Evolutionary conservation across 768 basidiomycete genomes (phyloP).

Genomic region (Rhodotorula sphaerocarpa): DNA sequence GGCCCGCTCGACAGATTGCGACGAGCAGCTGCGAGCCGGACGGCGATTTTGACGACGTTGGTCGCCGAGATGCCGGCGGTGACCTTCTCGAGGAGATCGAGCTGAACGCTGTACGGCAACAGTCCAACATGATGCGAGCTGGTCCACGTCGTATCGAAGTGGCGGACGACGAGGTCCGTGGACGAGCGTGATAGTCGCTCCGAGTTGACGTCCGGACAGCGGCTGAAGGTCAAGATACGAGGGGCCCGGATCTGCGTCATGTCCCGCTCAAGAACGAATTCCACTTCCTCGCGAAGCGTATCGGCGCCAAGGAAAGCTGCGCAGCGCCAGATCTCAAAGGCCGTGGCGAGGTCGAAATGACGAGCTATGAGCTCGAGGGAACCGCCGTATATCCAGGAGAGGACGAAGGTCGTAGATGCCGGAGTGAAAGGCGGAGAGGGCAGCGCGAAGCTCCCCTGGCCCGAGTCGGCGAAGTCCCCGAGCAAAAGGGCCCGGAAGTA

Average conservation of each 20-base stretch:
- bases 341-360: slow-evolving; percentile 83
- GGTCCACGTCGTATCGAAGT: slow-evolving; percentile 79
- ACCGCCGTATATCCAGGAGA: slow-evolving; percentile 91
- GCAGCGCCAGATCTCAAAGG: slow-evolving; percentile 77
- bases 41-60: slow-evolving; percentile 63
- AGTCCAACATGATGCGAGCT: slow-evolving; percentile 65
- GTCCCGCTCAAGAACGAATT: slow-evolving; percentile 73
- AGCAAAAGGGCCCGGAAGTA: slow-evolving; percentile 81
- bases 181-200: slow-evolving; percentile 61
- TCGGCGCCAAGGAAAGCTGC: slow-evolving; percentile 69
- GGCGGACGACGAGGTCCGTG: slow-evolving; percentile 64
- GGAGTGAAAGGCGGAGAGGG: slow-evolving; percentile 92
- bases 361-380: slow-evolving; percentile 87
- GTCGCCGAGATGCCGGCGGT: slow-evolving; percentile 58
- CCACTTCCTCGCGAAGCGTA: slow-evolving; percentile 67
- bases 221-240: slow-evolving; percentile 71
- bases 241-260: slow-evolving; percentile 79
- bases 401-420: slow-evolving; percentile 78
- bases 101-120: slow-evolving; percentile 58
- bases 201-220: slow-evolving; percentile 68
- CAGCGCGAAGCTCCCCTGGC: slow-evolving; percentile 57
- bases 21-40: slow-evolving; percentile 48
- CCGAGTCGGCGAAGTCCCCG: slow-evolving; percentile 51
- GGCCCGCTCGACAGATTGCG: slow-evolving; percentile 44
- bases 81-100: slow-evolving; percentile 64